phyloP scores from a whole-genome alignment of 805 yeast genomes.

The Ogataea polymorpha region DNA sequence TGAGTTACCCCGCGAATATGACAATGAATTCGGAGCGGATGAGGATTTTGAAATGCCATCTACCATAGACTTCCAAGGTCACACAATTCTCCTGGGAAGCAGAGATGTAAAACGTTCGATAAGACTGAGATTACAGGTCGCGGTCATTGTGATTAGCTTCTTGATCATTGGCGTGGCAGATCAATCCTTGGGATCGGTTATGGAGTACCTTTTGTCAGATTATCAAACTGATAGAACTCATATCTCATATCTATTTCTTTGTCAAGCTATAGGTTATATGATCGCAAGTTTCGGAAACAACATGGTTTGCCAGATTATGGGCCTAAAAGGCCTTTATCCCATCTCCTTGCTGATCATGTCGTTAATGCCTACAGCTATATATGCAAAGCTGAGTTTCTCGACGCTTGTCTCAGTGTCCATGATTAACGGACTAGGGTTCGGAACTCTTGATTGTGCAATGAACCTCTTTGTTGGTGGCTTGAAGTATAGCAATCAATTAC shows the following conservation, averaged over 20 bases:
- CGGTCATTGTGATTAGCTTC: slow-evolving; percentile 38
- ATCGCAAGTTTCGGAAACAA: slow-evolving; percentile 49
- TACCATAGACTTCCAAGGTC: slow-evolving; percentile 19
- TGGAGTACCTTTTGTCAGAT: slow-evolving; percentile 48
- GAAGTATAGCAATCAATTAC: slow-evolving; percentile 44
- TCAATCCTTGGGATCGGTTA: slow-evolving; percentile 57
- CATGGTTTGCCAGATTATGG: slow-evolving; percentile 38
- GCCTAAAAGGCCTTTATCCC: slow-evolving; percentile 46
- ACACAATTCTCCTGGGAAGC: slow-evolving; percentile 34
- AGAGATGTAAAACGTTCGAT: slow-evolving; percentile 37
- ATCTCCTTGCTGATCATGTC: slow-evolving; percentile 12
- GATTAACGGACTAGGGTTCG: slow-evolving; percentile 53
- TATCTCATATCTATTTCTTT: slow-evolving; percentile 48
- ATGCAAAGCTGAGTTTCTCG: slow-evolving; percentile 40
- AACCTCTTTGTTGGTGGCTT: slow-evolving; percentile 51
- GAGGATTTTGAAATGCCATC: slow-evolving; percentile 7
- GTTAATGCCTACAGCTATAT: slow-evolving; percentile 28
- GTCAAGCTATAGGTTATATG: slow-evolving; percentile 54
- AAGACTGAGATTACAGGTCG: slow-evolving; percentile 42
- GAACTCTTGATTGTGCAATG: slow-evolving; percentile 52
- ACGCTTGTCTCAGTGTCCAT: slow-evolving; percentile 39
- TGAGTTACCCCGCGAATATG: background rate
- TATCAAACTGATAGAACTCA: slow-evolving; percentile 48
- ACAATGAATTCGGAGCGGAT: slow-evolving; percentile 1
- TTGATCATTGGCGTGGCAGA: slow-evolving; percentile 54